Percentiles rank a stretch among this genome's conserved stretches.
Evolutionary conservation across 2,329 filamentous ascomycete genomes (phyloP).

Genomic region (Pyrenophora seminiperda): DNA sequence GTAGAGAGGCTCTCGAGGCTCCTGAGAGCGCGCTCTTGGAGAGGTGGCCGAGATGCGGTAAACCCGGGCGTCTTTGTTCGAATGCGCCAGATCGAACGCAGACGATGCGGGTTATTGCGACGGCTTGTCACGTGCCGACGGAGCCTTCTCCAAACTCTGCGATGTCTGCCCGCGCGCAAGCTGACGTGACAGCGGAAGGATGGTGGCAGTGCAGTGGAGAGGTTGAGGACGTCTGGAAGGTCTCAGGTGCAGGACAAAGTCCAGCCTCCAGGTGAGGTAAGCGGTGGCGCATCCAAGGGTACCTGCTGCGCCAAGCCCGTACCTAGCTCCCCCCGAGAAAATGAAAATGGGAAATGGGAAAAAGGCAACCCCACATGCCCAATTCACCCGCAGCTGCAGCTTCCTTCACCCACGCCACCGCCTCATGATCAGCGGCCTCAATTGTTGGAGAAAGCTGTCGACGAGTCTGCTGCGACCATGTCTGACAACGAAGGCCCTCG

Average conservation of each 20-base stretch:
- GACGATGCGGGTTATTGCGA: not conserved
- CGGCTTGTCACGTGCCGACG: not conserved
- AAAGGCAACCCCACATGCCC: conserved; percentile 21
- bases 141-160: conserved; percentile 7
- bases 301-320: conserved; percentile 31
- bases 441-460: conserved; percentile 30
- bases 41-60: not conserved
- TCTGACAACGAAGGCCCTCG: conserved; percentile 25
- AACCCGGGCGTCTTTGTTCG: conserved; percentile 13
- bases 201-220: too few species aligned
- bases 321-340: conserved; percentile 22
- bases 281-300: conserved; percentile 26
- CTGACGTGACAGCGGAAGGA: conserved; percentile 19
- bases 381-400: conserved; percentile 6
- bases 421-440: conserved; percentile 31
- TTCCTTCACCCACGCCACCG: conserved; percentile 6
- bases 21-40: not conserved
- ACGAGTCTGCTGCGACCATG: conserved; percentile 32
- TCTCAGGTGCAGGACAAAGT: conserved; percentile 8
- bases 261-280: conserved; percentile 5
- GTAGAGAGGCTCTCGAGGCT: not conserved
- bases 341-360: conserved; percentile 17
- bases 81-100: conserved; percentile 12
- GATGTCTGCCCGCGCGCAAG: conserved; percentile 18
- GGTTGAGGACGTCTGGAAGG: conserved; percentile 2